Evolutionary conservation across 2,329 filamentous ascomycete species (phyloP).

Genomic region (Colletotrichum magnum): DNA sequence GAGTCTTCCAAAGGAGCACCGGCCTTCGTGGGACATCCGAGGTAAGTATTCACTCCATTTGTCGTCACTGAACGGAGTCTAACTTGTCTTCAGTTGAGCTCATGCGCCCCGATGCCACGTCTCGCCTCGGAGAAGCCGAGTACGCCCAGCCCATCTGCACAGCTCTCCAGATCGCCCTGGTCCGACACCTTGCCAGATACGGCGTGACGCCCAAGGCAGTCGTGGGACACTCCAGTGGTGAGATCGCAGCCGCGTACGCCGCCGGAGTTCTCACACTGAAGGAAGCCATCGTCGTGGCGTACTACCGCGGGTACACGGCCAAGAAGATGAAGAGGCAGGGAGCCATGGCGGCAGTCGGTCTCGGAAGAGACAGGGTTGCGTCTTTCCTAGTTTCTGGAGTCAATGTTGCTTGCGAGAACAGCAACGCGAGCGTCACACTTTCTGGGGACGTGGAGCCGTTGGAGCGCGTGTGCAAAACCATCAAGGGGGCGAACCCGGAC

Average conservation of each 20-base stretch:
- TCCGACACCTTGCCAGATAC: conserved; percentile 50
- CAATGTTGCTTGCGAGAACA: conserved; percentile 38
- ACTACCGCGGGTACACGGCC: conserved; percentile 49
- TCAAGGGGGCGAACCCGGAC: conserved; percentile 42
- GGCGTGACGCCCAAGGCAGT: conserved; percentile 49
- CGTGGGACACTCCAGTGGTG: conserved; percentile 56
- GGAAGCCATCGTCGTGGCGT: conserved; percentile 52
- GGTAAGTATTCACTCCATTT: neutral
- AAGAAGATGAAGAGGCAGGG: conserved; percentile 41
- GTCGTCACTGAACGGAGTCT: neutral
- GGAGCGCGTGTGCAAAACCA: conserved; percentile 42
- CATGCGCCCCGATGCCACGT: conserved; percentile 19
- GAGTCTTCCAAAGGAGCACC: conserved; percentile 45
- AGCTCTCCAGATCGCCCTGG: conserved; percentile 65
- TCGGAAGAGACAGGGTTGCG: conserved; percentile 39
- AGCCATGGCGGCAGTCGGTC: conserved; percentile 53
- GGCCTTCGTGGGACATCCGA: conserved; percentile 44
- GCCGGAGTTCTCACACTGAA: conserved; percentile 46
- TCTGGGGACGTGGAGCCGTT: conserved; percentile 43
- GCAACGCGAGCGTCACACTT: conserved; percentile 47
- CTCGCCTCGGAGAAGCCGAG: conserved; percentile 42
- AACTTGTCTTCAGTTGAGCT: conserved; percentile 3
- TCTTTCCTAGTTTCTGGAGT: conserved; percentile 20
- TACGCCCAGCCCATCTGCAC: conserved; percentile 66
- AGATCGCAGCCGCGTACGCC: conserved; percentile 57